Base-by-base conservation (phyloP, 306 rosid species). In the Castanea sativa region DNA sequence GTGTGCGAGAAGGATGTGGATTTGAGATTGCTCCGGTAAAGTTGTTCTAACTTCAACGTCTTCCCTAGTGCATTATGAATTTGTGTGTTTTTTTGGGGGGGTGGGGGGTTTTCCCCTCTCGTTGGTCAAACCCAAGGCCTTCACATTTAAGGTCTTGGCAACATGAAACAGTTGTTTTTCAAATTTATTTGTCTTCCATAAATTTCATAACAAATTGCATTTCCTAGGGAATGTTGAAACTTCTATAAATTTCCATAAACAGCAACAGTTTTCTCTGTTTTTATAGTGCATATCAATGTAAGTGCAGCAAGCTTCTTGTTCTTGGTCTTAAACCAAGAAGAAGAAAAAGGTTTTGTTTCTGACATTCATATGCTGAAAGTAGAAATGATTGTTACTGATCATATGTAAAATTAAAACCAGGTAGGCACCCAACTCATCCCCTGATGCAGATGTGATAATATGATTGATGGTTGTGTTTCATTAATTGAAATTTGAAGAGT, bases 21-120 rank as follows among this genome's bases (percentile, higher is more conserved):
- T 93, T 95, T 78, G 99, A 95, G 91, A 95, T 93, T 69, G 98
- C 99, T 29, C 98, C 93, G 87, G 99, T 92, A 85, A 65, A 85
- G 87, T 76, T 29, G 57, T 23, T 23, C 23, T 23, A 23, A 23
- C 23, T 55, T 73, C 72, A 32, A 63, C 51, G 68, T 27, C 82
- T 83, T 82, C 69, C 65, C 23, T 68, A 16, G 57, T 58, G 76
- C 60, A 5, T 56, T 33, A 60, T 65, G 56, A 61, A 9, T 45
- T 45, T 45, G 12, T 45, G 12, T 45, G 3, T 45, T 0, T 45
- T 45, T 43, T 43, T 9, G 23, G 16, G 12, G 4, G 23, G 29
- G 25, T 1, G 13, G 21, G 27, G 13, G 23, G 23, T 23, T 23
- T 55, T 20, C 29, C 29, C 27, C 2, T 20, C 29, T 25, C 5